Evolutionary conservation across 2,329 filamentous ascomycete species (phyloP).

Genomic region (Hymenoscyphus fraxineus): DNA sequence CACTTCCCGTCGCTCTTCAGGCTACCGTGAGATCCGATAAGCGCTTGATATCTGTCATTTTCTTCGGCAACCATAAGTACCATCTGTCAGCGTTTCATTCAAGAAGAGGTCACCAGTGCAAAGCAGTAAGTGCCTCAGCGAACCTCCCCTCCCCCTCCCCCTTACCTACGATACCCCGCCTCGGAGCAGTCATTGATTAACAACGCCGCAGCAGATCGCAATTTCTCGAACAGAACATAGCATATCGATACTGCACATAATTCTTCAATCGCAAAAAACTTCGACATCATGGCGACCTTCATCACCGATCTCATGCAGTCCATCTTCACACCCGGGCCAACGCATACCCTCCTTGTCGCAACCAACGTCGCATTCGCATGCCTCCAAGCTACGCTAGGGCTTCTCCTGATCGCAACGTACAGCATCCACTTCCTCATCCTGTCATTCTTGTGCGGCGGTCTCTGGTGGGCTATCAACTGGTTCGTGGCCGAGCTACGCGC

Average conservation of each 20-base stretch:
- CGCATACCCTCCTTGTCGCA: conserved; percentile 80
- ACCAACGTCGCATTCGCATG: conserved; percentile 86
- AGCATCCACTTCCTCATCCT: conserved; percentile 87
- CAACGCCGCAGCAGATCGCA: not conserved
- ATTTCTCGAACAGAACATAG: not conserved
- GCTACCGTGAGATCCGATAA: not conserved
- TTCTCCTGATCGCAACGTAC: conserved; percentile 74
- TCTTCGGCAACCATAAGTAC: not conserved
- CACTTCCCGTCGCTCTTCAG: not conserved
- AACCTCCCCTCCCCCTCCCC: conserved; percentile 7
- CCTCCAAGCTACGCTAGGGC: conserved; percentile 74
- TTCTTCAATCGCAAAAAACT: not conserved
- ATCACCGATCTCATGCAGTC: conserved; percentile 81
- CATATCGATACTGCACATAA: not conserved
- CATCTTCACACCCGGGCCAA: conserved; percentile 89
- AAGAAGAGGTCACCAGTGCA: not conserved
- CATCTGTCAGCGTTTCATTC: not conserved
- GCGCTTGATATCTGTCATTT: conserved; percentile 9
- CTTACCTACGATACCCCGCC: not conserved
- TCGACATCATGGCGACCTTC: conserved; percentile 53
- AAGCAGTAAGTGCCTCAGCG: not conserved
- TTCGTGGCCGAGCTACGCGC: conserved; percentile 67
- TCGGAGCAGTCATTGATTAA: not conserved
- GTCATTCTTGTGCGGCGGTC: conserved; percentile 70
- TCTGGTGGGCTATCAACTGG: conserved; percentile 98